Base-by-base conservation (phyloP, 2,329 filamentous ascomycete species). In the Diaporthe destruens region DNA sequence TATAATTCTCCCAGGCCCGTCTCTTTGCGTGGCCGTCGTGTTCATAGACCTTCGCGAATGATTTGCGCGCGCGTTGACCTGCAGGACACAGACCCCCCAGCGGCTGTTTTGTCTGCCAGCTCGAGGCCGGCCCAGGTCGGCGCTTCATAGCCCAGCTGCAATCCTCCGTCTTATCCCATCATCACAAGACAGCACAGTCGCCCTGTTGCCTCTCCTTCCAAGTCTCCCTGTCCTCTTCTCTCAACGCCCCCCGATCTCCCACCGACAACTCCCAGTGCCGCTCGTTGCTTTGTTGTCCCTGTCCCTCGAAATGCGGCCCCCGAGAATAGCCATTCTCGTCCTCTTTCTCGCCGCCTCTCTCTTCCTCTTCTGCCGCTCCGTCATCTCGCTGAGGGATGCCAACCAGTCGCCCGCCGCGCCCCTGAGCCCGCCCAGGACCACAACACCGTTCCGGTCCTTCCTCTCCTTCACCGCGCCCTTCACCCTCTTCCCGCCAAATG, bases 401-500 rank as follows among this genome's bases (percentile, higher is more conserved):
- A 67, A 71, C 61, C 56, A 69, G 32, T 57, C 66, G 36, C 80
- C 77, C 69, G 76, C 80, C 69, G 73, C 77, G 55, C 69, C 79
- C 44, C 63, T 74, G 68, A 66, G 75, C 49, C 47, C 75, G 11
- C 75, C 74, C 54, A 82, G 82, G 73, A 83, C 87, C 71, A 23
- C 72, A 36, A 53, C 66, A 9, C 36, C 73, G 8, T 80, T 91
- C 61, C 84, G 84, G 71, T 85, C 88, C 51, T 84, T 94, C 75
- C 90, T 94, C 82, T 92, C 92, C 75, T 93, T 94, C 81, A 91
- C 90, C 73, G 87, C 91, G 6, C 92, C 95, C 0, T 94, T 95
- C 75, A 95, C 94, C 25, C 90, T 99, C 29, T 99, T 99, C 80
- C 95, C 96, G 6, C 95, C 95, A 4, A 98, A 96, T 76, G 96